phyloP scores from a whole-genome alignment of 495 filamentous ascomycete species.

The Neurospora sp. region DNA sequence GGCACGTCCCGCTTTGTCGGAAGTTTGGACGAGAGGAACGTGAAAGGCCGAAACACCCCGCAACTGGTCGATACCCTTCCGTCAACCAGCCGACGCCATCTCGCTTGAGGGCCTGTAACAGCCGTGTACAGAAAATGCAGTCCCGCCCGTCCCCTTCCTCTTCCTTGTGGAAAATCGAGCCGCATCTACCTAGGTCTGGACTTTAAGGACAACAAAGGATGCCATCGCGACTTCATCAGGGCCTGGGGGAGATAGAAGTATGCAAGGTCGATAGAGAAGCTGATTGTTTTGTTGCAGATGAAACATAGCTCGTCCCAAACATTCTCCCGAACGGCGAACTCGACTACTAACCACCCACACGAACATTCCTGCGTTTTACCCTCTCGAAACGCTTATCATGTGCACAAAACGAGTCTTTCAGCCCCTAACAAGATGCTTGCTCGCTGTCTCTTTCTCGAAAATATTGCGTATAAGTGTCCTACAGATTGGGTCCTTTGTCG shows the following conservation, averaged over 20 bases:
- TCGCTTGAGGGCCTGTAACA: neutral
- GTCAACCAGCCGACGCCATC: neutral
- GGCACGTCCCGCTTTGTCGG: neutral
- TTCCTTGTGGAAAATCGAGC: neutral
- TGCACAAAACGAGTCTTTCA: neutral
- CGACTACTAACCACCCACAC: neutral
- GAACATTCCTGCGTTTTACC: neutral
- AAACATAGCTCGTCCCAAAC: neutral
- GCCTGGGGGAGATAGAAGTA: neutral
- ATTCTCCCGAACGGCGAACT: neutral
- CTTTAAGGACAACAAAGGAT: neutral
- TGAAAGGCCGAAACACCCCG: neutral
- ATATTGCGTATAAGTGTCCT: neutral
- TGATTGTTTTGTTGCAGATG: neutral
- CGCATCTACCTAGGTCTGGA: neutral
- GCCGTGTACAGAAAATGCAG: neutral
- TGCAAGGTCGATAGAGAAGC: neutral
- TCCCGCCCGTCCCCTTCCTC: neutral
- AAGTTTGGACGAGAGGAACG: neutral
- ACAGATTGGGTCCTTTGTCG: neutral
- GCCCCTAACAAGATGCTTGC: neutral
- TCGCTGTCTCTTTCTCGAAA: conserved; percentile 4
- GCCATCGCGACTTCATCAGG: neutral
- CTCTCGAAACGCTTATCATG: neutral
- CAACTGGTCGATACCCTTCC: neutral